Conservation (phyloP, 768 basidiomycete genomes). For the Dentipellis sp. region DNA sequence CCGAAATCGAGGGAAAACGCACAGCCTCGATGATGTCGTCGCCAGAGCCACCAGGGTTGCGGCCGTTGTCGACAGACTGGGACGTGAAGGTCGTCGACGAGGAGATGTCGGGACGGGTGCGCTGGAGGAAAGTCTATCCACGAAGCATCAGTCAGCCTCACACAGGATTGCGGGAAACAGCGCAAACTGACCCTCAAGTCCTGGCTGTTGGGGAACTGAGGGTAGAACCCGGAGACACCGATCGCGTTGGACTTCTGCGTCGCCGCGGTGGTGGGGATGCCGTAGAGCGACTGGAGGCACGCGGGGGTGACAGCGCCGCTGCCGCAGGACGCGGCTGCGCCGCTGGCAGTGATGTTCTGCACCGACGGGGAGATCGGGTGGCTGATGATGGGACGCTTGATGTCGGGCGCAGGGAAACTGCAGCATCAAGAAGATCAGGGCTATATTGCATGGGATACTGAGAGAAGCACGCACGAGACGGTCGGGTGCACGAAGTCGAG, state of each 20-base stretch:
- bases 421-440: neutral
- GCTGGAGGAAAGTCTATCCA: neutral
- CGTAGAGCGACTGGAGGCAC: constrained; percentile 26
- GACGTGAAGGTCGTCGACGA: constrained; percentile 11
- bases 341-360: neutral
- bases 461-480: constrained; percentile 14
- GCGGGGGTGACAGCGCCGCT: constrained; percentile 16
- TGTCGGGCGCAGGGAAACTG: neutral
- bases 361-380: neutral
- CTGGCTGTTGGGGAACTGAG: constrained; percentile 21
- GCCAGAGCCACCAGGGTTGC: constrained; percentile 3
- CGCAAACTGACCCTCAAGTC: constrained; percentile 17
- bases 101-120: constrained; percentile 4
- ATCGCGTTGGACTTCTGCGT: constrained; percentile 17
- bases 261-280: constrained; percentile 24
- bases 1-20: neutral
- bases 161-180: no score
- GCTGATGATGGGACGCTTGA: neutral
- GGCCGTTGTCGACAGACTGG: constrained; percentile 8
- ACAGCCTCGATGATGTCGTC: neutral
- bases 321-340: neutral
- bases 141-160: neutral
- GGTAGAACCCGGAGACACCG: constrained; percentile 22
- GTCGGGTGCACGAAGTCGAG: constrained; percentile 24
- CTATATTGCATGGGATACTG: neutral